These are phyloP conservation scores for Metarhizium sp. DNA, from an alignment of 2,329 filamentous ascomycete species.

Conservation along the genomic window DNA sequence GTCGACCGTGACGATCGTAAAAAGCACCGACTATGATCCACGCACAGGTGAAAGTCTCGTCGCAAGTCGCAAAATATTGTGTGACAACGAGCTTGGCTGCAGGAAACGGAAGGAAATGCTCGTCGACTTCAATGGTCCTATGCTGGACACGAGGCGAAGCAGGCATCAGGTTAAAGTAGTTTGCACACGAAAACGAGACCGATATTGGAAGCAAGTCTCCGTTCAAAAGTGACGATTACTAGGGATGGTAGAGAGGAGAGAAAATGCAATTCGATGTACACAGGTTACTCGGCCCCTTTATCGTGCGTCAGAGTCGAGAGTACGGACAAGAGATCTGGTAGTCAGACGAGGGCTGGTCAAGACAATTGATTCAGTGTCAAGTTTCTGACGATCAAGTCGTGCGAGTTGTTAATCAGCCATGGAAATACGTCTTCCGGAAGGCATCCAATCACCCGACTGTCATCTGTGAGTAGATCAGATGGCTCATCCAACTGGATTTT, in stretches of 20 bases:
- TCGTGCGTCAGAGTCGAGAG: background rate
- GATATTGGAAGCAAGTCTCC: background rate
- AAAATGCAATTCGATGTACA: background rate
- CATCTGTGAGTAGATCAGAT: background rate
- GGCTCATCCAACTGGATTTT: background rate
- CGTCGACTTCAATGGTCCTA: conserved; percentile 18
- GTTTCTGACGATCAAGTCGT: background rate
- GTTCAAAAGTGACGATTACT: background rate
- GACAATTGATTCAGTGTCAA: background rate
- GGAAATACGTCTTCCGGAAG: background rate
- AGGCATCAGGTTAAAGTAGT: conserved; percentile 10
- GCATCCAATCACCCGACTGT: background rate
- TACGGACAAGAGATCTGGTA: background rate
- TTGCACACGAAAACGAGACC: background rate
- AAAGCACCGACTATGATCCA: conserved; percentile 39
- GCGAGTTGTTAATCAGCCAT: background rate
- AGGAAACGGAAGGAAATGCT: conserved; percentile 29
- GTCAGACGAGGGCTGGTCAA: background rate
- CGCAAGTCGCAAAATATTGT: conserved; percentile 27
- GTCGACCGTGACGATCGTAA: conserved; percentile 30
- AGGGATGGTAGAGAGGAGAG: background rate
- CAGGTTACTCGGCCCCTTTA: background rate
- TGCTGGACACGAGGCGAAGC: conserved; percentile 6
- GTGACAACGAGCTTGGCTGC: conserved; percentile 36
- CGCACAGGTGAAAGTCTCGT: conserved; percentile 28